A percentile compares a stretch with the other conserved stretches of the same genome.
Evolutionary conservation across 2,329 filamentous ascomycete genomes (phyloP).

Genomic region (Alternaria postmessia): DNA sequence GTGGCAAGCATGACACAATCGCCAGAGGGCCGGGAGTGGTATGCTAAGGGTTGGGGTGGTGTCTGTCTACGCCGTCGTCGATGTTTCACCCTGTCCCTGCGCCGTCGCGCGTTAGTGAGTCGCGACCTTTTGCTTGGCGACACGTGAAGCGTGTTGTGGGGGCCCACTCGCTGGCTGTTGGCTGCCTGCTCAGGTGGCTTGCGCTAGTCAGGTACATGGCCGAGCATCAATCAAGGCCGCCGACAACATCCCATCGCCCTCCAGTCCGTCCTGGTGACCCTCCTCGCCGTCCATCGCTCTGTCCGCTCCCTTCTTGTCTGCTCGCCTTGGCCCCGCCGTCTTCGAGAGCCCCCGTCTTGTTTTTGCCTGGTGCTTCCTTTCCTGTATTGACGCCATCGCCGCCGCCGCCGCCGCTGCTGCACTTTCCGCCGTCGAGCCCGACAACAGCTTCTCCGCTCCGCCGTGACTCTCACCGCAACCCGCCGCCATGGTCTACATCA

Average conservation of each 20-base stretch:
- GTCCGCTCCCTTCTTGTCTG: background rate
- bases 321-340: background rate
- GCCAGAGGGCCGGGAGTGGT: conserved; percentile 8
- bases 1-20: conserved; percentile 13
- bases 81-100: conserved; percentile 14
- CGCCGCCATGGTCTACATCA: conserved; percentile 48
- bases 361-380: background rate
- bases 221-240: background rate
- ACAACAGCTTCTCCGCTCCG: conserved; percentile 11
- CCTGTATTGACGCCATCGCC: background rate
- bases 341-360: background rate
- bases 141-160: conserved; percentile 37
- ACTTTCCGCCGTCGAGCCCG: conserved; percentile 13
- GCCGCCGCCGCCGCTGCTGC: background rate
- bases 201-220: conserved; percentile 27
- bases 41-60: conserved; percentile 9
- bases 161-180: conserved; percentile 15
- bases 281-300: conserved; percentile 6
- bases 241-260: conserved; percentile 2
- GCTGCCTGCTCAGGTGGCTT: conserved; percentile 10
- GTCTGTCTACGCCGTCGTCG: conserved; percentile 5
- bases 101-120: conserved; percentile 25
- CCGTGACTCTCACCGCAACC: conserved; percentile 21
- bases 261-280: background rate
- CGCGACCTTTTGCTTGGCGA: conserved; percentile 26